Percentiles rank a stretch among this genome's conserved stretches.
Evolutionary conservation across 768 basidiomycete species (phyloP).

Genomic region (Tulasnella sp.): DNA sequence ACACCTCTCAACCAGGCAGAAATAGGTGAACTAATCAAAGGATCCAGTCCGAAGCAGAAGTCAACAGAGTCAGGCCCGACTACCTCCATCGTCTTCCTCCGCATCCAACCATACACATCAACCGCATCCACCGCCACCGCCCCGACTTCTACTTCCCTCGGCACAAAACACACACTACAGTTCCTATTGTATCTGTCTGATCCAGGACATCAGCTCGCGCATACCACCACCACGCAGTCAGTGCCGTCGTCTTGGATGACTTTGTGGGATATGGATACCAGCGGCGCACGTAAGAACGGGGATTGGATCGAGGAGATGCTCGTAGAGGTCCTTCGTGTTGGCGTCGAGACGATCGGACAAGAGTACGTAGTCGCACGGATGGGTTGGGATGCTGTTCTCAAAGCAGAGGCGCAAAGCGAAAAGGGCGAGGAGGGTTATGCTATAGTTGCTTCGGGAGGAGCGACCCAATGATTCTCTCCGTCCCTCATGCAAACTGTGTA

Average conservation of each 20-base stretch:
- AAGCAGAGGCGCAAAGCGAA: slow-evolving; percentile 9
- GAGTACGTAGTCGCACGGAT: slow-evolving; percentile 80
- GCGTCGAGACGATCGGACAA: slow-evolving; percentile 84
- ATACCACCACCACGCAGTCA: slow-evolving; percentile 71
- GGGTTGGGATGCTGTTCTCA: slow-evolving; percentile 48
- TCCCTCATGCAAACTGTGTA: background rate
- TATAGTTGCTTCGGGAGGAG: slow-evolving; percentile 7
- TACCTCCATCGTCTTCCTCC: slow-evolving; percentile 84
- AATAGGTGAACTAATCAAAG: slow-evolving; percentile 58
- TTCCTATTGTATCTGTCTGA: slow-evolving; percentile 66
- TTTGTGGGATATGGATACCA: slow-evolving; percentile 54
- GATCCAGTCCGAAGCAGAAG: slow-evolving; percentile 26
- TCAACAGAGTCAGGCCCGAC: slow-evolving; percentile 41
- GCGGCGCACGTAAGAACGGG: slow-evolving; percentile 16
- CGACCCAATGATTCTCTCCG: slow-evolving; percentile 24
- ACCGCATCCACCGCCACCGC: slow-evolving; percentile 26
- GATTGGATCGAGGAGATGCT: slow-evolving; percentile 95
- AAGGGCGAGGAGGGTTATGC: background rate
- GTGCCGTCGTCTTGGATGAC: slow-evolving; percentile 77
- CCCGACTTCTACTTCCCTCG: slow-evolving; percentile 22
- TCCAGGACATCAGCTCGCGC: slow-evolving; percentile 64
- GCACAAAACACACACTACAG: slow-evolving; percentile 33
- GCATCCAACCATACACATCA: slow-evolving; percentile 74
- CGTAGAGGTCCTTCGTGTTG: slow-evolving; percentile 73
- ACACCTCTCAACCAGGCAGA: slow-evolving; percentile 43